Conservation (phyloP, 176 grass and related monocot species). For the Musa troglodytarum region DNA sequence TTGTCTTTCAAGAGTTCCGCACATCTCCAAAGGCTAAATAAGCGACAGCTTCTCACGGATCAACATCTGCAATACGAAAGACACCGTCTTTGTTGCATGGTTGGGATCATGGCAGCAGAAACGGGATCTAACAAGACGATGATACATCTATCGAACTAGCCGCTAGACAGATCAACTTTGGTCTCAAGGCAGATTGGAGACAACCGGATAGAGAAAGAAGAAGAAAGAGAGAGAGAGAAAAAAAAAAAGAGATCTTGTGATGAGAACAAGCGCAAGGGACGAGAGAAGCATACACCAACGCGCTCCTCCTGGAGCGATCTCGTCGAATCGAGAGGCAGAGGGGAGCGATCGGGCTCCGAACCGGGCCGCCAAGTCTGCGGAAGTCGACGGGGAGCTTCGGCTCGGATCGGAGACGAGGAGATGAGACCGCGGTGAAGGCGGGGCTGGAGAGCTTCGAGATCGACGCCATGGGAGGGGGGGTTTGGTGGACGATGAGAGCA, state of each 20-base stretch:
- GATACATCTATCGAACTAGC: not conserved
- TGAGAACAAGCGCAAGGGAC: not conserved
- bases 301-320: slow-evolving; percentile 12
- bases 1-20: too few relatives aligned
- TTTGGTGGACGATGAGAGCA: not conserved
- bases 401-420: slow-evolving; percentile 19
- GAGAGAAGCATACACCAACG: slow-evolving; percentile 25
- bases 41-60: too few relatives aligned
- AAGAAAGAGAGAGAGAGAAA: not conserved
- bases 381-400: not conserved
- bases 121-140: too few relatives aligned
- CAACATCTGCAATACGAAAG: too few relatives aligned
- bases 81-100: too few relatives aligned
- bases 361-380: not conserved
- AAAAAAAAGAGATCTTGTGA: not conserved
- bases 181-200: too few relatives aligned
- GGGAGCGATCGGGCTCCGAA: slow-evolving; percentile 16
- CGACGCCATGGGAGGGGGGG: slow-evolving; percentile 25
- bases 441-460: slow-evolving; percentile 35
- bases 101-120: too few relatives aligned
- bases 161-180: not conserved
- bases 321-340: slow-evolving; percentile 27
- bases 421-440: not conserved
- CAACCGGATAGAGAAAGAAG: not conserved
- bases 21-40: too few relatives aligned